A percentile compares a stretch with the other conserved stretches of the same genome.
phyloP scores from a whole-genome alignment of 306 rosid genomes.

The Citrullus mucosospermus region DNA sequence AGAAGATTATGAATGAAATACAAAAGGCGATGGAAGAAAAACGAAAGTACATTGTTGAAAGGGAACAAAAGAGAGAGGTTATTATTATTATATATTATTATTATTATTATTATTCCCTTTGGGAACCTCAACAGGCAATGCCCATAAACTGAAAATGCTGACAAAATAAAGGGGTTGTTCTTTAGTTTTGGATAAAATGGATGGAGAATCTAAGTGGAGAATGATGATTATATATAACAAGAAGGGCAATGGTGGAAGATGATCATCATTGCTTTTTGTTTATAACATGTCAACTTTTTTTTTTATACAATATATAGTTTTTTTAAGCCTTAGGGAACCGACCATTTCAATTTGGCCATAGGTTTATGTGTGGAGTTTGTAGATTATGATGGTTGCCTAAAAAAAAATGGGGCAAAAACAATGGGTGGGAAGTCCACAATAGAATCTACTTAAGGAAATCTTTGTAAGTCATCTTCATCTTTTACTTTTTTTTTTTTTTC shows the following conservation, averaged over 20 bases:
- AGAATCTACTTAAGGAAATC: background rate
- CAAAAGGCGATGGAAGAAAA: slow-evolving; percentile 9
- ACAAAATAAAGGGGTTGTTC: background rate
- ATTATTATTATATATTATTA: background rate
- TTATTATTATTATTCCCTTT: background rate
- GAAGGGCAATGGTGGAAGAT: background rate
- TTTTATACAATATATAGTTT: background rate
- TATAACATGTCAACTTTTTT: background rate
- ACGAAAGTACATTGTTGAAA: background rate
- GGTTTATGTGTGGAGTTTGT: background rate
- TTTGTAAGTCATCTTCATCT: too few relatives aligned
- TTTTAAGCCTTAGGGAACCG: background rate
- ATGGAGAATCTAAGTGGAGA: background rate
- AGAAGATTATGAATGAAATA: slow-evolving; percentile 14
- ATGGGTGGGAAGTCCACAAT: background rate
- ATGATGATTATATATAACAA: background rate
- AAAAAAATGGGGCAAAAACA: background rate
- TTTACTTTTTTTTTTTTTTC: too few relatives aligned
- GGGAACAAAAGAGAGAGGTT: background rate
- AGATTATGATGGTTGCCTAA: background rate
- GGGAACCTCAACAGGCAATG: background rate
- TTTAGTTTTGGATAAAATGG: background rate
- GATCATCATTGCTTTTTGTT: background rate
- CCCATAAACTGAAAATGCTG: background rate
- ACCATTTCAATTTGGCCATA: background rate